These are phyloP conservation scores for Dactylorhiza incarnata DNA, from an alignment of 106 monocot genomes.

Conservation along the genomic window DNA sequence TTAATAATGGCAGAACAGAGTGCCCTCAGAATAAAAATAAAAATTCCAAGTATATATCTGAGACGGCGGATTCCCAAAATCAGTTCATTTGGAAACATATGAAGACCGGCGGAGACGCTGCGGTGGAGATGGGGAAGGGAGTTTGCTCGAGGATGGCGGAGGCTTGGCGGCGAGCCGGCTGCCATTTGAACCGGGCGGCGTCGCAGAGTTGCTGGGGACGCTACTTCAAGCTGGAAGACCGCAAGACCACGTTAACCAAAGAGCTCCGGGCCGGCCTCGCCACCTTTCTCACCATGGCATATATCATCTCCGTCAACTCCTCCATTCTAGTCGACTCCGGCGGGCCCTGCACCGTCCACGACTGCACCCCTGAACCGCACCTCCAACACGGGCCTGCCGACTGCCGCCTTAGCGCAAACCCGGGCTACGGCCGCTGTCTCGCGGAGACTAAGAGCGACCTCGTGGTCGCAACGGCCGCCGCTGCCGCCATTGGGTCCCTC, in stretches of 20 bases:
- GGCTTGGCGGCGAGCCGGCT: constrained; percentile 8
- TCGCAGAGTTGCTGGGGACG: constrained; percentile 21
- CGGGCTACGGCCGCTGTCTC: constrained; percentile 32
- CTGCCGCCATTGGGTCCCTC: constrained; percentile 27
- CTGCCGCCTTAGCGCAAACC: constrained; percentile 18
- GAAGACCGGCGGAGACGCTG: no score
- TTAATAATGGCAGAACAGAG: no score
- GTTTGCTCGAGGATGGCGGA: not conserved
- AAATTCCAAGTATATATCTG: no score
- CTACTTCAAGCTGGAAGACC: constrained; percentile 51
- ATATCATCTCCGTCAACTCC: constrained; percentile 72
- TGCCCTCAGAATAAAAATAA: no score
- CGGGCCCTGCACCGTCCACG: constrained; percentile 31
- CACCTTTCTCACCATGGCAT: constrained; percentile 73
- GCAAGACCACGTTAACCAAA: constrained; percentile 48
- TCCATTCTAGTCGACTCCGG: constrained; percentile 61
- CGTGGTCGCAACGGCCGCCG: constrained; percentile 34
- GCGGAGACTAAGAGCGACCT: constrained; percentile 23
- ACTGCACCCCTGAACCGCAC: constrained; percentile 16
- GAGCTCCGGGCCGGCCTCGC: constrained; percentile 59
- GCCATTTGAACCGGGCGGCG: constrained; percentile 28
- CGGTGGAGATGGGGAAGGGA: no score
- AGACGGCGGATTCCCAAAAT: no score
- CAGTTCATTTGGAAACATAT: no score
- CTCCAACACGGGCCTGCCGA: not conserved